These are phyloP conservation scores for Trifolium repens DNA, from an alignment of 306 rosid genomes.

Conservation along the genomic window DNA sequence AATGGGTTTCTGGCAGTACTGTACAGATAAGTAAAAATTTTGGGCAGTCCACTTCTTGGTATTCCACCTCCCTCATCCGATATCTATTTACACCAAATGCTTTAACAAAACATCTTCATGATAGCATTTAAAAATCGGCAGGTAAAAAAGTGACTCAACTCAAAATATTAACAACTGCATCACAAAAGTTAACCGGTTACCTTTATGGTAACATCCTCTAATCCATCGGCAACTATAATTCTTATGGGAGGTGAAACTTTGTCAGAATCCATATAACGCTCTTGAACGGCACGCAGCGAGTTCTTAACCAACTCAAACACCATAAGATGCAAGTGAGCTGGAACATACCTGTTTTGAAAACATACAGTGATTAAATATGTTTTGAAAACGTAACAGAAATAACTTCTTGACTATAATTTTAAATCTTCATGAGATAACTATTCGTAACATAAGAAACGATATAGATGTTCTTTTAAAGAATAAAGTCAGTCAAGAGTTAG, in stretches of 20 bases:
- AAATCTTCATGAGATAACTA: conserved; percentile 19
- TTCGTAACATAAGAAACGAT: not conserved
- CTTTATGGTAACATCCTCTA: conserved; percentile 89
- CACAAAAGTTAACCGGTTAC: conserved; percentile 28
- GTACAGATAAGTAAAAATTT: conserved; percentile 86
- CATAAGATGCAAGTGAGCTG: conserved; percentile 95
- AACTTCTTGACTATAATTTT: conserved; percentile 9
- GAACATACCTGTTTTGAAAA: conserved; percentile 72
- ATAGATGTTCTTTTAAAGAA: not conserved
- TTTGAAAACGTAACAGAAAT: conserved; percentile 11
- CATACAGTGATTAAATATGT: conserved; percentile 26
- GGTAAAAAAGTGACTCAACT: not conserved
- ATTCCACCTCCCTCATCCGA: conserved; percentile 96
- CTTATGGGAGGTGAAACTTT: conserved; percentile 72
- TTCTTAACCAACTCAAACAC: conserved; percentile 96
- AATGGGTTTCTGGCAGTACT: conserved; percentile 87
- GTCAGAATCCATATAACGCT: conserved; percentile 79
- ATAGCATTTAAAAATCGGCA: not conserved
- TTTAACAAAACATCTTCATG: conserved; percentile 22
- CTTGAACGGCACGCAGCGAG: conserved; percentile 97
- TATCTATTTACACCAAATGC: conserved; percentile 38
- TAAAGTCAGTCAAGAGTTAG: not conserved
- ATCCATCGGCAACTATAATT: conserved; percentile 93
- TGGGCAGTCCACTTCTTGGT: conserved; percentile 78
- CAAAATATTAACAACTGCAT: not conserved